These are phyloP conservation scores for Ophiostoma sp. DNA, from an alignment of 2,329 filamentous ascomycete genomes.

Conservation along the genomic window DNA sequence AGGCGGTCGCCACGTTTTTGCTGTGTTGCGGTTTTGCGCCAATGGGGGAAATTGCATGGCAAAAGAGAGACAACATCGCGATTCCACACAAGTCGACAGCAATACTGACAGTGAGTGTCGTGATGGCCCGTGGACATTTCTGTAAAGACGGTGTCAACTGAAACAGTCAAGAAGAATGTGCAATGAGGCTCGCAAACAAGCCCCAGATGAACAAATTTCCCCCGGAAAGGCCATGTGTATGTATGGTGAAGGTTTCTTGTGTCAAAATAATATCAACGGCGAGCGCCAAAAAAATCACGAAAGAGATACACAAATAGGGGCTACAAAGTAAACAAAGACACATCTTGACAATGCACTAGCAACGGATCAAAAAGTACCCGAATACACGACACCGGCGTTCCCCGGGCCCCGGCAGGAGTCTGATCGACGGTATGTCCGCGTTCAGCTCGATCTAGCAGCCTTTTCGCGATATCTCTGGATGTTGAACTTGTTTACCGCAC, in stretches of 20 bases:
- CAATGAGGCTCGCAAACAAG: background rate
- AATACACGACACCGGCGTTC: background rate
- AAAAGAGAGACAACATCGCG: background rate
- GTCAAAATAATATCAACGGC: no score
- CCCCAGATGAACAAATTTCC: background rate
- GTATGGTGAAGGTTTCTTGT: no score
- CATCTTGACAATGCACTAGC: background rate
- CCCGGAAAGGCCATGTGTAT: background rate
- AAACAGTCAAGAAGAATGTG: background rate
- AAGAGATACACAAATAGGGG: no score
- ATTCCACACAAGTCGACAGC: background rate
- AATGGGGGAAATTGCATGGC: conserved; percentile 1
- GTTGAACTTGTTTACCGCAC: no score
- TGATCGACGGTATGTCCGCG: background rate
- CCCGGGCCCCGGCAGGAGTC: background rate
- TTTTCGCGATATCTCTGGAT: background rate
- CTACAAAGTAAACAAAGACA: background rate
- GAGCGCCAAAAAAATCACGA: no score
- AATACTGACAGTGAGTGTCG: background rate
- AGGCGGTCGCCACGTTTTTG: background rate
- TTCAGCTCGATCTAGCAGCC: background rate
- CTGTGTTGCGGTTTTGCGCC: background rate
- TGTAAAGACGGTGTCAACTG: no score
- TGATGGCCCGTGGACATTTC: background rate
- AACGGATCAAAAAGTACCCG: background rate